Conservation (phyloP, 2,329 filamentous ascomycete genomes). For the Blumeria graminis region DNA sequence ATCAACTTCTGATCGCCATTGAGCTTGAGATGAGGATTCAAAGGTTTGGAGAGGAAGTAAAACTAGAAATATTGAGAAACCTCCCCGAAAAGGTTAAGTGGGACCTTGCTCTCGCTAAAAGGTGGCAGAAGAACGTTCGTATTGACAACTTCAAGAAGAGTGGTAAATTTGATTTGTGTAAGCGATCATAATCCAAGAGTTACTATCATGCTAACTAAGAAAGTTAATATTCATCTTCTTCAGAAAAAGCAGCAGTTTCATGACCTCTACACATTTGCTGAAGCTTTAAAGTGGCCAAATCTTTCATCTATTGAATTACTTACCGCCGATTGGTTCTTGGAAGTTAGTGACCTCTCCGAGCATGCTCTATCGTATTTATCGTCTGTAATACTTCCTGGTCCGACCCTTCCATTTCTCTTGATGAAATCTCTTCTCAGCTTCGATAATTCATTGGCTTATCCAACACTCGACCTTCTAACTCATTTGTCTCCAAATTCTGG, state of each 20-base stretch:
- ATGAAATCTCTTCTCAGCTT: slow-evolving; percentile 61
- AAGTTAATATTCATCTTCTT: slow-evolving; percentile 37
- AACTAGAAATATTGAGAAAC: slow-evolving; percentile 36
- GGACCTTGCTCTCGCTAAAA: slow-evolving; percentile 47
- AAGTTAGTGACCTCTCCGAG: slow-evolving; percentile 35
- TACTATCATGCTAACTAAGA: slow-evolving; percentile 2
- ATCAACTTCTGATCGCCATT: slow-evolving; percentile 49
- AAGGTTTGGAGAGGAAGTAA: slow-evolving; percentile 37
- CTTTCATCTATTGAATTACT: slow-evolving; percentile 36
- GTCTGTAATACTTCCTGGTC: slow-evolving; percentile 45
- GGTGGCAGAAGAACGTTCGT: slow-evolving; percentile 47
- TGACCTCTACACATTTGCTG: slow-evolving; percentile 42
- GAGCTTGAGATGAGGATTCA: slow-evolving; percentile 50
- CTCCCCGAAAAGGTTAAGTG: slow-evolving; percentile 48
- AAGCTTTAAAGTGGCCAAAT: slow-evolving; percentile 57
- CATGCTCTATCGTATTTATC: slow-evolving; percentile 60
- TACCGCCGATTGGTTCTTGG: slow-evolving; percentile 27
- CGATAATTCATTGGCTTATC: slow-evolving; percentile 34
- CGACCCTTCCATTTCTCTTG: slow-evolving; percentile 46
- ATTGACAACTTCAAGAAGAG: slow-evolving; percentile 33
- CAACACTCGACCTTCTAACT: slow-evolving; percentile 40
- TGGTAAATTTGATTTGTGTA: slow-evolving; percentile 24
- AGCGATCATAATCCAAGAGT: slow-evolving; percentile 6
- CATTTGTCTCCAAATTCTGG: slow-evolving; percentile 45
- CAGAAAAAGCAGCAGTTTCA: slow-evolving; percentile 44